These are phyloP conservation scores for Amauroascus niger DNA, from an alignment of 2,329 filamentous ascomycete species.

Conservation along the genomic window DNA sequence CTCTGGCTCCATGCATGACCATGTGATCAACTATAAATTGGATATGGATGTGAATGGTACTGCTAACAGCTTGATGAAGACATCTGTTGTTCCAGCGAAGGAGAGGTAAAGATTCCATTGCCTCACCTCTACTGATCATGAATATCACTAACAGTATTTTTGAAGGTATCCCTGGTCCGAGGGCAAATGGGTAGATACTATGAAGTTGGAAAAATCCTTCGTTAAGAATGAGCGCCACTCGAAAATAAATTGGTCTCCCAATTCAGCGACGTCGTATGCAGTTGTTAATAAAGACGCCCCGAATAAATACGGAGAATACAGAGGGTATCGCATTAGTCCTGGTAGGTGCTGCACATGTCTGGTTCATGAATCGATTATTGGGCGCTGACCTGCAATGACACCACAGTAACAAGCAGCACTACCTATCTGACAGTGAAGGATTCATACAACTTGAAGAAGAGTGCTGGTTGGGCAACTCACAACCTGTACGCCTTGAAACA, in stretches of 20 bases:
- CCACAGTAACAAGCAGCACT: conserved; percentile 20
- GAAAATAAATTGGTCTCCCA: conserved; percentile 41
- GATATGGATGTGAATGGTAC: conserved; percentile 46
- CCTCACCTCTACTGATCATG: too few relatives aligned
- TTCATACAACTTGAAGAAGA: conserved; percentile 39
- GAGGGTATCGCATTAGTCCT: conserved; percentile 33
- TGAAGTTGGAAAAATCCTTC: conserved; percentile 37
- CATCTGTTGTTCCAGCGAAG: conserved; percentile 7
- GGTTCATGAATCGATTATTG: background rate
- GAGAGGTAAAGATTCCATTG: background rate
- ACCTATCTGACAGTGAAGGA: conserved; percentile 43
- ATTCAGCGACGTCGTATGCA: conserved; percentile 40
- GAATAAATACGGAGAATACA: conserved; percentile 45
- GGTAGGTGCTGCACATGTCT: background rate
- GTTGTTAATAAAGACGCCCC: conserved; percentile 44
- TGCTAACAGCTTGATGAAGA: conserved; percentile 14
- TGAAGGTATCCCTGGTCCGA: conserved; percentile 16
- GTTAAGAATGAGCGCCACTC: conserved; percentile 36
- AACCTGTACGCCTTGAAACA: conserved; percentile 42
- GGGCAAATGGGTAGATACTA: conserved; percentile 14
- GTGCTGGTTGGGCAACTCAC: conserved; percentile 42
- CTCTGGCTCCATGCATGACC: conserved; percentile 44
- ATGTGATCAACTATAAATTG: conserved; percentile 48
- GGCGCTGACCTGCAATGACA: background rate
- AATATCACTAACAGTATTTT: background rate